Conservation (phyloP, 345 rosid species). For the Melaleuca alternifolia region DNA sequence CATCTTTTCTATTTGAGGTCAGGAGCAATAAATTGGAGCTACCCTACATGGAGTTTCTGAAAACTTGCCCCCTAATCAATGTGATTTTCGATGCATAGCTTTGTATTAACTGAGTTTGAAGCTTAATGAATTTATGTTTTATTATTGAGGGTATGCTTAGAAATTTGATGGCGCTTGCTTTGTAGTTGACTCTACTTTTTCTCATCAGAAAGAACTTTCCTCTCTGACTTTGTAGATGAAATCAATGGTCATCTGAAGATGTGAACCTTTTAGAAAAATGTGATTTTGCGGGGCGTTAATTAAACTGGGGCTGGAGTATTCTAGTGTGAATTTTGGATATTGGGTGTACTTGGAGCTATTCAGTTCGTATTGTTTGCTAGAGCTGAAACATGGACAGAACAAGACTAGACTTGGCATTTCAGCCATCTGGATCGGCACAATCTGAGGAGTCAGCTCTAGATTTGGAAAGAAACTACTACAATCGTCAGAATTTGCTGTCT, state of each 20-base stretch:
- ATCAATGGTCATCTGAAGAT: not conserved
- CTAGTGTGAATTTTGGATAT: not conserved
- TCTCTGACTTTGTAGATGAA: not conserved
- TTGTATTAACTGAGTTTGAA: not conserved
- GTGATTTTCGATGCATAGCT: not conserved
- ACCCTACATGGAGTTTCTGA: not conserved
- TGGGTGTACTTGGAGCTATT: not conserved
- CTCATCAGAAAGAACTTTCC: not conserved
- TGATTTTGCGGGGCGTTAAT: not conserved
- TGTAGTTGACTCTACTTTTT: not conserved
- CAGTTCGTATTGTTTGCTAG: slow-evolving; percentile 13
- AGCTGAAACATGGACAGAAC: slow-evolving; percentile 42
- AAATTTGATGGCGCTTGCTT: not conserved
- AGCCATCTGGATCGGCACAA: slow-evolving; percentile 49
- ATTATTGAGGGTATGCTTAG: not conserved
- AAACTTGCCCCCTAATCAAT: not conserved
- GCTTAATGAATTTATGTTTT: not conserved
- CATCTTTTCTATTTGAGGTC: not conserved
- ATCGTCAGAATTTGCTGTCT: slow-evolving; percentile 34
- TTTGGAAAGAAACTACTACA: slow-evolving; percentile 50
- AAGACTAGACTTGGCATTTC: slow-evolving; percentile 32
- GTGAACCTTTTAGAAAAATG: not conserved
- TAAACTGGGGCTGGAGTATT: not conserved
- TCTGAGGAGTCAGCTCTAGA: slow-evolving; percentile 70
- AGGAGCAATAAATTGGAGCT: not conserved